Evolutionary conservation across 352 stramenopile genomes (phyloP).

Genomic region (Globisporangium abappressorium): DNA sequence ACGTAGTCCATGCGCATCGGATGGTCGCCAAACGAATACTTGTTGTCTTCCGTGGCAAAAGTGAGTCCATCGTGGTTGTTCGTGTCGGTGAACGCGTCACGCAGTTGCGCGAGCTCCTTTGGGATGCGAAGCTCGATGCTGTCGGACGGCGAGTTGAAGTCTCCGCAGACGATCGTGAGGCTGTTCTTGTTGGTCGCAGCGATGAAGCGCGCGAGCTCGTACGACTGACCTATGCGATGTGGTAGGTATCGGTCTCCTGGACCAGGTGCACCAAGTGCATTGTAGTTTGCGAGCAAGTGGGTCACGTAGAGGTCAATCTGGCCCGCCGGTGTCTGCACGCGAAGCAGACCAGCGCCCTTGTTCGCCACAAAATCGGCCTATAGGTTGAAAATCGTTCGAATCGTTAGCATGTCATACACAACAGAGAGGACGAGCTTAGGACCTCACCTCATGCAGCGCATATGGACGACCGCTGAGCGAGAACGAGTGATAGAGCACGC

Average conservation of each 20-base stretch:
- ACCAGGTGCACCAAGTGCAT: slow-evolving; percentile 57
- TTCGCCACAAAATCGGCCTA: slow-evolving; percentile 75
- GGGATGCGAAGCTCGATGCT: slow-evolving; percentile 66
- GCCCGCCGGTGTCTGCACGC: slow-evolving; percentile 53
- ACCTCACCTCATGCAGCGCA: slow-evolving; percentile 51
- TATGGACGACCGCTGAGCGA: slow-evolving; percentile 74
- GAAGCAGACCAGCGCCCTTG: slow-evolving; percentile 68
- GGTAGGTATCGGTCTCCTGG: slow-evolving; percentile 63
- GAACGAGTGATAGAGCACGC: slow-evolving; percentile 72
- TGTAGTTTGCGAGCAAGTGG: slow-evolving; percentile 80
- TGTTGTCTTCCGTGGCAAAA: slow-evolving; percentile 78
- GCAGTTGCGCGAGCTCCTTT: slow-evolving; percentile 42
- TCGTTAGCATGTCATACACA: not conserved
- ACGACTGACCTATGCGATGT: slow-evolving; percentile 64
- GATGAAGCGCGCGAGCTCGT: slow-evolving; percentile 77
- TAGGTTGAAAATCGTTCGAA: not conserved
- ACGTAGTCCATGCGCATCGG: slow-evolving; percentile 87
- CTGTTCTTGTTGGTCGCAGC: slow-evolving; percentile 47
- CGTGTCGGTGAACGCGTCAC: slow-evolving; percentile 72
- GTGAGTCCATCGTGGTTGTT: slow-evolving; percentile 63
- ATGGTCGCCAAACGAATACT: slow-evolving; percentile 75
- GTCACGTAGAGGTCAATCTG: slow-evolving; percentile 78
- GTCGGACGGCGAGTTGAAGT: slow-evolving; percentile 82
- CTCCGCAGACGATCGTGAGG: slow-evolving; percentile 64
- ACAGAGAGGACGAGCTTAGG: not conserved